Conservation (phyloP, 106 monocot genomes). For the Platanthera zijinensis region DNA sequence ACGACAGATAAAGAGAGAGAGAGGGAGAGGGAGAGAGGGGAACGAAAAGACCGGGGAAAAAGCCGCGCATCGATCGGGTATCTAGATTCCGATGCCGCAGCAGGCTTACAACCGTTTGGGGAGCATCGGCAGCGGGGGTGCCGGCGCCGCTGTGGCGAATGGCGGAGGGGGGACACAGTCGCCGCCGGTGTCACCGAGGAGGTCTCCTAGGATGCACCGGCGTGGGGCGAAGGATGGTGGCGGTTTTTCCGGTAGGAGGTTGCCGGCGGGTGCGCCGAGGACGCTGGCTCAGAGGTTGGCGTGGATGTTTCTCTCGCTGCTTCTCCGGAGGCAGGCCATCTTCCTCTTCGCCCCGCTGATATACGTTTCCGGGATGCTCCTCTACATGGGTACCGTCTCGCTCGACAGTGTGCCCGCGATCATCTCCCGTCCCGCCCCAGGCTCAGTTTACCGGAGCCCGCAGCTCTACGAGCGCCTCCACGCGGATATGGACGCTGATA, state of each 20-base stretch:
- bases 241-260: slow-evolving; percentile 9
- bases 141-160: not conserved
- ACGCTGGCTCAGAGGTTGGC: slow-evolving; percentile 34
- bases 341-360: slow-evolving; percentile 89
- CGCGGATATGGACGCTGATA: slow-evolving; percentile 71
- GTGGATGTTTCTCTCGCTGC: slow-evolving; percentile 47
- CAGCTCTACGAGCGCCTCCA: slow-evolving; percentile 61
- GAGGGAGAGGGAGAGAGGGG: not conserved
- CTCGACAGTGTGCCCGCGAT: slow-evolving; percentile 68
- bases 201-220: slow-evolving; percentile 27
- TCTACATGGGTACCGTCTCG: slow-evolving; percentile 85
- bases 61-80: not conserved
- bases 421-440: slow-evolving; percentile 45
- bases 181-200: slow-evolving; percentile 50
- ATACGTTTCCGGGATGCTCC: slow-evolving; percentile 76
- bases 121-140: slow-evolving; percentile 28
- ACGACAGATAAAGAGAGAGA: not conserved
- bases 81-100: slow-evolving; percentile 16
- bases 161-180: slow-evolving; percentile 34
- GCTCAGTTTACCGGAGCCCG: slow-evolving; percentile 81
- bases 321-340: slow-evolving; percentile 73
- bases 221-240: slow-evolving; percentile 11
- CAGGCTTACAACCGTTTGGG: slow-evolving; percentile 49
- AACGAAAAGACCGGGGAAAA: not conserved
- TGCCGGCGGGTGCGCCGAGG: slow-evolving; percentile 10